Conservation (phyloP, 352 stramenopile species). For the Aphanomyces astaci region DNA sequence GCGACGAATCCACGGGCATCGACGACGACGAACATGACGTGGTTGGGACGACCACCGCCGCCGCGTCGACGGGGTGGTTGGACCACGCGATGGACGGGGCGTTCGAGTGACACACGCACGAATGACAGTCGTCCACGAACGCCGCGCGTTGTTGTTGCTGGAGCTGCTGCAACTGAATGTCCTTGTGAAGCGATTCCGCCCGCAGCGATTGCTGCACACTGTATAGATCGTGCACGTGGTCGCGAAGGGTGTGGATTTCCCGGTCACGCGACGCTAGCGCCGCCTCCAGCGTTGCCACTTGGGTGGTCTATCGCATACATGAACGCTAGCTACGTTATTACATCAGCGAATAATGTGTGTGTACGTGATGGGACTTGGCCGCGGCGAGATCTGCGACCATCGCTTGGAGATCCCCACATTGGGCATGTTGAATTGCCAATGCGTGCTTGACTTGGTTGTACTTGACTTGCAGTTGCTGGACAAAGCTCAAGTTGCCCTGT, state of each 20-base stretch:
- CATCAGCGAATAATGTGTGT: neutral
- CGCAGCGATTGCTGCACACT: constrained; percentile 11
- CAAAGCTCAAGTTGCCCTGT: constrained; percentile 10
- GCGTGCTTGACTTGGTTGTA: constrained; percentile 1
- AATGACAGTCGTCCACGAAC: neutral
- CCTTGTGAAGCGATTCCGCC: constrained; percentile 9
- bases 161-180: neutral
- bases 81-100: neutral
- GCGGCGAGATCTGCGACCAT: neutral
- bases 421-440: neutral
- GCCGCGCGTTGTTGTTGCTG: neutral
- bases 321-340: neutral
- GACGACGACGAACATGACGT: no score
- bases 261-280: neutral
- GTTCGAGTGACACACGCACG: constrained; percentile 3
- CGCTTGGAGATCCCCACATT: constrained; percentile 7
- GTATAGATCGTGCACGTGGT: constrained; percentile 19
- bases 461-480: constrained; percentile 18
- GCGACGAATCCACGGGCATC: neutral
- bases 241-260: constrained; percentile 14
- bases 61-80: neutral
- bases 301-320: no score
- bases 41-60: neutral
- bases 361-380: neutral
- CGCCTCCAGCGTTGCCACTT: neutral